Base-by-base conservation (phyloP, 352 stramenopile species). In the Plasmopara halstedii region DNA sequence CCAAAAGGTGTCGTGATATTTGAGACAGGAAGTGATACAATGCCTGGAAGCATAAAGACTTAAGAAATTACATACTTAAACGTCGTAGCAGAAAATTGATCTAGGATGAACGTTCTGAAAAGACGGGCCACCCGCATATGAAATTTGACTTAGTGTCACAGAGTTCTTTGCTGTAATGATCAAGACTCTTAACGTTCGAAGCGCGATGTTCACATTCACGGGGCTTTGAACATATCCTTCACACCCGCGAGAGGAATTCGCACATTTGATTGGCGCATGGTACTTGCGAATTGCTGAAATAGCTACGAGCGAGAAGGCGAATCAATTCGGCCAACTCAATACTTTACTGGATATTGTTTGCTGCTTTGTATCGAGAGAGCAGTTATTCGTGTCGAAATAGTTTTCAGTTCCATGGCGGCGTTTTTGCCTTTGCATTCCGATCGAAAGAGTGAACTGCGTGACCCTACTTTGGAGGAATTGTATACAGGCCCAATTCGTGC, bases 401-500 rank as follows among this genome's bases (percentile, higher is more conserved):
- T 39, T 18, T 4, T 3, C 11, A 8, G 14, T 35, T 35, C 56
- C 44, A 47, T 47, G 9, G 34, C 33, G 19, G 50, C 46, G 29
- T 42, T 53, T 21, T 43, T 43, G 25, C 25, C 25, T 29, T 29
- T 29, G 25, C 25, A 10, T 11, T 4, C 25, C 3, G 29, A 17
- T 17, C 13, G 29, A 2, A 27, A 26, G 17, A n/a, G 35, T 8
- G 60, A 64, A 26, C 57, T 85, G 19, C 68, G 73, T 19, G 78
- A 87, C 45, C 68, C 76, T 32, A 87, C 73, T n/a, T 63, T 69
- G 32, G 75, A 83, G 43, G 76, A 88, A 58, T 60, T 91, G 22
- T 83, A 73, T 48, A 73, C 67, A 49, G 76, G 65, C 11, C 73
- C 76, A 17, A 70, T 46, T 17, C 72, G 79, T 38, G 66, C 67